Evolutionary conservation across 768 basidiomycete species (phyloP).

Genomic region (Boletus huronensis): DNA sequence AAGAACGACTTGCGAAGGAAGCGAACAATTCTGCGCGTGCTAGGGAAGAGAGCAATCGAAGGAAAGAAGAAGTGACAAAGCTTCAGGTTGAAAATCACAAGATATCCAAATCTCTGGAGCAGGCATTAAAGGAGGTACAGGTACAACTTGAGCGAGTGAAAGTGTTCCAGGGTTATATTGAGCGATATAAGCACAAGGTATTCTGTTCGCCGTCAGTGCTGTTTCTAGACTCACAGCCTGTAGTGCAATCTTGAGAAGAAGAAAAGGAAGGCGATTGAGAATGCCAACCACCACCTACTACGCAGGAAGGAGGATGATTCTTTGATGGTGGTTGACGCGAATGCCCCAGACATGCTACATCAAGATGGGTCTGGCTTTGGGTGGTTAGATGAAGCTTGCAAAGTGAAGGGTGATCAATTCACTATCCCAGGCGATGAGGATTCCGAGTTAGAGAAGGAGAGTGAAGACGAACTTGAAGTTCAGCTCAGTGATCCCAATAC

Average conservation of each 20-base stretch:
- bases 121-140: constrained; percentile 15
- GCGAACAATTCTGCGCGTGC: not conserved
- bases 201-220: not conserved
- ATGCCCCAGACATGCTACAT: constrained; percentile 22
- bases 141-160: constrained; percentile 20
- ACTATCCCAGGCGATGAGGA: constrained; percentile 11
- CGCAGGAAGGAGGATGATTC: constrained; percentile 27
- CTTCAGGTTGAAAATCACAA: constrained; percentile 26
- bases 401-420: constrained; percentile 27
- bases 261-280: constrained; percentile 26
- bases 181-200: constrained; percentile 25
- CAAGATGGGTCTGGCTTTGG: constrained; percentile 11
- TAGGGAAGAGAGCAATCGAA: constrained; percentile 11
- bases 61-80: constrained; percentile 20
- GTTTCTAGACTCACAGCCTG: not conserved
- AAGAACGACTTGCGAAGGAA: constrained; percentile 13
- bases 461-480: constrained; percentile 22
- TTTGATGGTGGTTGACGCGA: constrained; percentile 27
- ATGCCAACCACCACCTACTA: not conserved
- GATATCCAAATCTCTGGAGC: constrained; percentile 11
- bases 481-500: not conserved
- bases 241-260: constrained; percentile 25
- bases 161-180: constrained; percentile 21
- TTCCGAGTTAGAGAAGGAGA: constrained; percentile 12
- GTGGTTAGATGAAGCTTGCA: constrained; percentile 30